Evolutionary conservation across 2,329 filamentous ascomycete genomes (phyloP).

Genomic region (Aspergillus sp.): DNA sequence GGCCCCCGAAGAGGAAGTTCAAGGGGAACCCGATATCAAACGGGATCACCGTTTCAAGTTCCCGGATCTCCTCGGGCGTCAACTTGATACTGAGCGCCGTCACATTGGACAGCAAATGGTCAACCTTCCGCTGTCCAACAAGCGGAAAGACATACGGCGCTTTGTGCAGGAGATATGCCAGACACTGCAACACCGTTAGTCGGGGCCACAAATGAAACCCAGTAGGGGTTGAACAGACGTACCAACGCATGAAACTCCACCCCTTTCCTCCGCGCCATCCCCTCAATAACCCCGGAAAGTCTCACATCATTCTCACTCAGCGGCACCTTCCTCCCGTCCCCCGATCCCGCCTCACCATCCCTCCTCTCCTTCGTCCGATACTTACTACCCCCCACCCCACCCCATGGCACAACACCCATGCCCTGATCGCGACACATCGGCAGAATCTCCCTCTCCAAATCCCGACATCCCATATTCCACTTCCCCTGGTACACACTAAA

Average conservation of each 20-base stretch:
- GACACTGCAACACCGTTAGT: conserved; percentile 21
- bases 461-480: conserved; percentile 56
- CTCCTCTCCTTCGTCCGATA: conserved; percentile 37
- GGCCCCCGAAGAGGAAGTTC: not conserved
- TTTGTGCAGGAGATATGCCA: conserved; percentile 49
- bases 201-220: too few species aligned
- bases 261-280: not conserved
- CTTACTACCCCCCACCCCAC: conserved; percentile 3
- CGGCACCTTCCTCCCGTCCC: not conserved
- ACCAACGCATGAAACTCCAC: not conserved
- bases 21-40: conserved; percentile 49
- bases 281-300: conserved; percentile 8
- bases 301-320: conserved; percentile 3
- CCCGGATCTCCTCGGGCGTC: conserved; percentile 46
- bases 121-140: conserved; percentile 44
- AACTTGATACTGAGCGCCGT: conserved; percentile 45
- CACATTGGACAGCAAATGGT: conserved; percentile 49
- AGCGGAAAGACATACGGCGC: conserved; percentile 49
- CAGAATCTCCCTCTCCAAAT: conserved; percentile 63
- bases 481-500: conserved; percentile 64
- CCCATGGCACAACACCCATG: conserved; percentile 34
- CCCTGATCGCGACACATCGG: conserved; percentile 58
- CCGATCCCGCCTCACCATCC: not conserved
- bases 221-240: not conserved
- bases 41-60: conserved; percentile 45